A percentile compares a stretch with the other conserved stretches of the same genome.
Evolutionary conservation across 1,139 yeast species (phyloP).

Genomic region (Yamadazyma spencermartinsiae): DNA sequence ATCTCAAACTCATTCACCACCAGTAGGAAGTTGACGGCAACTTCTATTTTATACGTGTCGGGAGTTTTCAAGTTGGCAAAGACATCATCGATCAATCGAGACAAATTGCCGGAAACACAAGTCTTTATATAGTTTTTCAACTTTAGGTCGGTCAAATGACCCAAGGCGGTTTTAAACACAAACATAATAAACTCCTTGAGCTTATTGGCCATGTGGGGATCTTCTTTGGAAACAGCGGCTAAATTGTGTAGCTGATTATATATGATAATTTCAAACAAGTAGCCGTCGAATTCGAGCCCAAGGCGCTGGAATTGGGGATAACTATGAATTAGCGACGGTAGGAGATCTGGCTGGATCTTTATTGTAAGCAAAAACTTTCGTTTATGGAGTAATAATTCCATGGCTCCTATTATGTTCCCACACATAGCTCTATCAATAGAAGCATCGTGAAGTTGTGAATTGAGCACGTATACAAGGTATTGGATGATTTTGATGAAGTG

Average conservation of each 20-base stretch:
- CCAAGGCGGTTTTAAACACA: slow-evolving; percentile 7
- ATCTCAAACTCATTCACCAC: slow-evolving; percentile 41
- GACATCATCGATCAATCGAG: slow-evolving; percentile 6
- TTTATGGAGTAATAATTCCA: slow-evolving; percentile 31
- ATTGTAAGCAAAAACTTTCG: slow-evolving; percentile 25
- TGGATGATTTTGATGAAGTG: slow-evolving; percentile 39
- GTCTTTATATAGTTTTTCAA: slow-evolving; percentile 5
- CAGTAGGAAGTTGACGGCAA: slow-evolving; percentile 32
- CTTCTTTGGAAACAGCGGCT: background rate
- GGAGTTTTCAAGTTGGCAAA: slow-evolving; percentile 8
- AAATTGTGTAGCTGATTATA: slow-evolving; percentile 1
- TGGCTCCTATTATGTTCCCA: slow-evolving; percentile 25
- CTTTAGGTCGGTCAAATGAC: slow-evolving; percentile 3
- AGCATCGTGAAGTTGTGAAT: slow-evolving; percentile 11
- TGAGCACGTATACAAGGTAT: slow-evolving; percentile 25
- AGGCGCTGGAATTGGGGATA: background rate
- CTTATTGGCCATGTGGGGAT: background rate
- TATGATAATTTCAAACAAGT: background rate
- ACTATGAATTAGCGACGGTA: background rate
- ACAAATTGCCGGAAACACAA: background rate
- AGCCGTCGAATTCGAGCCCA: background rate
- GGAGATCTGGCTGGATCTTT: background rate
- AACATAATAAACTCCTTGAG: slow-evolving; percentile 8
- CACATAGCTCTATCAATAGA: slow-evolving; percentile 15
- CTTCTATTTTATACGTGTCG: slow-evolving; percentile 8